Percentiles rank a stretch among this genome's conserved stretches.
phyloP scores from a whole-genome alignment of 495 filamentous ascomycete species.

The Extremus antarcticus region DNA sequence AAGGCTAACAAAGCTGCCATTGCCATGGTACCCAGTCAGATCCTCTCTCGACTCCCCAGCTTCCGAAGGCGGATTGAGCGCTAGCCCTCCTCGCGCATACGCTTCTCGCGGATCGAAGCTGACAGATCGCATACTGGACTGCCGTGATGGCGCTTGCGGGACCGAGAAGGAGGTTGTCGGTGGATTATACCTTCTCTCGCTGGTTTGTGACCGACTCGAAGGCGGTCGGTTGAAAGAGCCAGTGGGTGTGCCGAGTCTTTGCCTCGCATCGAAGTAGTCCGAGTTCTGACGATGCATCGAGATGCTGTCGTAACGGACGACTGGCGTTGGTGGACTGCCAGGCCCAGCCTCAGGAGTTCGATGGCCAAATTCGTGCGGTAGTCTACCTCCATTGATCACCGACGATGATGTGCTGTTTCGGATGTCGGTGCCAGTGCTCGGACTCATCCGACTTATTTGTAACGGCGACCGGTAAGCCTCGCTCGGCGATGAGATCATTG shows the following conservation, averaged over 20 bases:
- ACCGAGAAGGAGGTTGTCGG: constrained; percentile 11
- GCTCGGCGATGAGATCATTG: constrained; percentile 11
- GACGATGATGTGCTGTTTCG: neutral
- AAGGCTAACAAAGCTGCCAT: too few relatives aligned
- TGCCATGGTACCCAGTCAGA: constrained; percentile 2
- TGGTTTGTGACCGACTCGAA: neutral
- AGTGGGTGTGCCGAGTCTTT: neutral
- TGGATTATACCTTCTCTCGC: constrained; percentile 4
- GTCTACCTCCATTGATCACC: neutral
- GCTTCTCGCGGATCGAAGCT: constrained; percentile 6
- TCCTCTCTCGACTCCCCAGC: constrained; percentile 13
- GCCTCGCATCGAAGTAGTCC: constrained; percentile 7
- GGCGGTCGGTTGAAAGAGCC: neutral
- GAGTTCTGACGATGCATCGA: constrained; percentile 6
- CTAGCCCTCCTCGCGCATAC: constrained; percentile 13
- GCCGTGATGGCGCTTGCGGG: constrained; percentile 12
- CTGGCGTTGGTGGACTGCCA: constrained; percentile 11
- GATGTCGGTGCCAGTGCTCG: neutral
- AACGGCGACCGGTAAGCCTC: constrained; percentile 16
- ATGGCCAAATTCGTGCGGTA: constrained; percentile 1
- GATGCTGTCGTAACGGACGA: constrained; percentile 8
- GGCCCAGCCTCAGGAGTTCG: constrained; percentile 3
- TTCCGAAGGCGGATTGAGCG: constrained; percentile 14
- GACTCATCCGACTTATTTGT: neutral
- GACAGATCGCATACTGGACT: constrained; percentile 6